These are phyloP conservation scores for Chytriomyces hyalinus DNA, from an alignment of 192 early-diverging fungal genomes.

Conservation along the genomic window DNA sequence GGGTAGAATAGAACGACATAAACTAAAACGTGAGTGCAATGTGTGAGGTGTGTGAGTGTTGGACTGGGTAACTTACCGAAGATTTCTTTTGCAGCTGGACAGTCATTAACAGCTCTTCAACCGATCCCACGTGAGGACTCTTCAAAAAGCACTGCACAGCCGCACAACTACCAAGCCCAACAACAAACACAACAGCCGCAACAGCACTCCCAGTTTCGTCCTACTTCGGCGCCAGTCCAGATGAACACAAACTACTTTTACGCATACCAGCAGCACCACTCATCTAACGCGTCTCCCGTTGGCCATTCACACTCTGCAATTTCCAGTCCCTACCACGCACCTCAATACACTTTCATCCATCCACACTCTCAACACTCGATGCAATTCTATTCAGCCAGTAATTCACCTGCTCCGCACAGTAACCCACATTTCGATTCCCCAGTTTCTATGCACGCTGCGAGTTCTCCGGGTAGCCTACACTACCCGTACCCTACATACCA, in stretches of 20 bases:
- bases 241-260: background rate
- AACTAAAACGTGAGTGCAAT: background rate
- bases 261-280: slow-evolving; percentile 1
- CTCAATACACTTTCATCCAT: slow-evolving; percentile 12
- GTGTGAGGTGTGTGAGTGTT: background rate
- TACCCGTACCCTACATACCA: background rate
- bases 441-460: background rate
- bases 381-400: background rate
- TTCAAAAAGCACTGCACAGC: background rate
- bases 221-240: slow-evolving; percentile 7
- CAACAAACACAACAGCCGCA: background rate
- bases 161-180: background rate
- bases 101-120: slow-evolving; percentile 11
- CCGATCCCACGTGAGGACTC: background rate
- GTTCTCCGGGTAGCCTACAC: background rate
- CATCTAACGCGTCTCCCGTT: background rate
- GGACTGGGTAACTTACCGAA: background rate
- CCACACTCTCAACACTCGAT: slow-evolving; percentile 9
- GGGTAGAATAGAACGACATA: background rate
- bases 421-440: background rate
- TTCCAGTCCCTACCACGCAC: background rate
- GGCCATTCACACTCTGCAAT: background rate
- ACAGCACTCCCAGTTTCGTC: background rate
- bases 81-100: background rate
- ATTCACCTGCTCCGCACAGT: background rate